A percentile compares a stretch with the other conserved stretches of the same genome.
These are phyloP conservation scores for Penicillium arizonense DNA, from an alignment of 495 filamentous ascomycete genomes.

Conservation along the genomic window DNA sequence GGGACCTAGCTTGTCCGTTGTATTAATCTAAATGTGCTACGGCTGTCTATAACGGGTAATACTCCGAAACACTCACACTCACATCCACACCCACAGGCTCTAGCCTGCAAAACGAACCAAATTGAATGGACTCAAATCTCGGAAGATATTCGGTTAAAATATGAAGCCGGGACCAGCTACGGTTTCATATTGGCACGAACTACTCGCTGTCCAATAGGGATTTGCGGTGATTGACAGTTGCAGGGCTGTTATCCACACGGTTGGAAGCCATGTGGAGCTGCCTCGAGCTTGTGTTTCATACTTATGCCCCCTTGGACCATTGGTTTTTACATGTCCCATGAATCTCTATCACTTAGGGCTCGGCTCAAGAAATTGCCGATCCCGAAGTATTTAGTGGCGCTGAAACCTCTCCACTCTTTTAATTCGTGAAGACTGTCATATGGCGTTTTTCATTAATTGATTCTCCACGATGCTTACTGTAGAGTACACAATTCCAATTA, in stretches of 20 bases:
- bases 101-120: not conserved
- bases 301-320: too few species aligned
- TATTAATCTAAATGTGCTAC: not conserved
- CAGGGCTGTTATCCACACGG: not conserved
- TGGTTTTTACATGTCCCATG: too few species aligned
- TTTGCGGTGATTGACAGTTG: not conserved
- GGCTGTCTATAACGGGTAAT: not conserved
- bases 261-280: not conserved
- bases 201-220: not conserved
- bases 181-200: not conserved
- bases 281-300: conserved; percentile 2
- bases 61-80: not conserved
- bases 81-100: not conserved
- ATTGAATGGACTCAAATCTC: not conserved
- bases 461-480: too few species aligned
- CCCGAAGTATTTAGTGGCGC: too few species aligned
- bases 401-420: too few species aligned
- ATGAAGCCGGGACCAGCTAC: not conserved
- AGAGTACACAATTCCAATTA: too few species aligned
- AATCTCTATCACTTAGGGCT: too few species aligned
- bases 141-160: conserved; percentile 3
- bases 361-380: too few species aligned
- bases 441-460: too few species aligned
- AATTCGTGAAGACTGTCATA: too few species aligned
- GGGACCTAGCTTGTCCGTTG: not conserved